Evolutionary conservation across 768 basidiomycete species (phyloP).

Genomic region (Candolleomyces aberdarensis): DNA sequence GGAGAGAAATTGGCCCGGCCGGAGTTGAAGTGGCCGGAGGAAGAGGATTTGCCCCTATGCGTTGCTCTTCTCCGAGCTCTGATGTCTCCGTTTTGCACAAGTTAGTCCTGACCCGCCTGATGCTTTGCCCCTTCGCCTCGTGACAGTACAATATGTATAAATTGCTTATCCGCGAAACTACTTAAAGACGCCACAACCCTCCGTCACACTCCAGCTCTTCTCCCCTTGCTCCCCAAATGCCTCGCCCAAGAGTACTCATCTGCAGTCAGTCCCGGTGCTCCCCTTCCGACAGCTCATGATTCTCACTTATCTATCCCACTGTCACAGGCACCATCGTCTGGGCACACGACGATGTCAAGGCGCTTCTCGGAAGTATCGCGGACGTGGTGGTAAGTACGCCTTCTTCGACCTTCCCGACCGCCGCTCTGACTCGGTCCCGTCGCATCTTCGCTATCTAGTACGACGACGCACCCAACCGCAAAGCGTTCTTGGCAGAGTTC

Average conservation of each 20-base stretch:
- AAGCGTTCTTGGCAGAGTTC: constrained; percentile 66
- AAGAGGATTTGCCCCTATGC: too few species aligned
- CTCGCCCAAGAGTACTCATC: constrained; percentile 28
- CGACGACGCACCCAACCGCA: constrained; percentile 57
- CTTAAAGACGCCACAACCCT: not conserved
- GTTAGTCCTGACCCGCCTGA: not conserved
- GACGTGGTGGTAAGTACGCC: constrained; percentile 68
- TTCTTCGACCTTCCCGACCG: not conserved
- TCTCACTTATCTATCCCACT: not conserved
- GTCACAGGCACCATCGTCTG: constrained; percentile 66
- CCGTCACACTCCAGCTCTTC: not conserved
- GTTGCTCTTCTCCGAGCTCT: not conserved
- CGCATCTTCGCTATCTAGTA: constrained; percentile 21
- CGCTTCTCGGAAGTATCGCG: constrained; percentile 63
- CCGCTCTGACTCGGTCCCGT: not conserved
- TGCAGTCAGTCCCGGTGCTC: constrained; percentile 28
- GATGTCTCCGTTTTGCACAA: not conserved
- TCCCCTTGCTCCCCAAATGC: constrained; percentile 16
- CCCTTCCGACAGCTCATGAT: not conserved
- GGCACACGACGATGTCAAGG: constrained; percentile 73
- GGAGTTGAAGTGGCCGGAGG: not conserved
- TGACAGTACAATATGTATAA: not conserved
- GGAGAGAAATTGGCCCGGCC: not conserved
- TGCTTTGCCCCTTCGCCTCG: not conserved
- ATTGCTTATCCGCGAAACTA: constrained; percentile 2